A percentile compares a stretch with the other conserved stretches of the same genome.
Evolutionary conservation across 2,329 filamentous ascomycete genomes (phyloP).

Genomic region (Myriosclerotinia duriaeana): DNA sequence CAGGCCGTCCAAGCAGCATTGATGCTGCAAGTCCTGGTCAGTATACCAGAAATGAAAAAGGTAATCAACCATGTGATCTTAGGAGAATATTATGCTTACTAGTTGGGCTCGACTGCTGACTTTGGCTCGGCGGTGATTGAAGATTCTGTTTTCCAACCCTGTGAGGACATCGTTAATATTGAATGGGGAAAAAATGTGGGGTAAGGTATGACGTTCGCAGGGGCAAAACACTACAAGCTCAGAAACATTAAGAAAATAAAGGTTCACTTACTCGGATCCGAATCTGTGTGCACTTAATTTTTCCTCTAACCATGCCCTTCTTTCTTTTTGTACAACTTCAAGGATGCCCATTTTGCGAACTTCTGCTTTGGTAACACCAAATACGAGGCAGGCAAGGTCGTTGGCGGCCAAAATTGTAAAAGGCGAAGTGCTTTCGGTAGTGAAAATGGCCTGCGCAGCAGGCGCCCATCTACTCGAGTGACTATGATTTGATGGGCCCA

Average conservation of each 20-base stretch:
- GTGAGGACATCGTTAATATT: constrained; percentile 10
- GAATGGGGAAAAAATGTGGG: background rate
- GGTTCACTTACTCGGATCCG: constrained; percentile 41
- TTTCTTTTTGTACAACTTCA: constrained; percentile 88
- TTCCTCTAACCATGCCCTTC: constrained; percentile 83
- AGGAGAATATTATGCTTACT: constrained; percentile 8
- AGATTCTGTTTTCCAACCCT: constrained; percentile 31
- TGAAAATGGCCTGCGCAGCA: constrained; percentile 93
- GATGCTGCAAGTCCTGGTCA: constrained; percentile 39
- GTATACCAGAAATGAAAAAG: constrained; percentile 10
- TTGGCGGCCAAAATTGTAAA: constrained; percentile 98
- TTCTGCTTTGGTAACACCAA: constrained; percentile 96
- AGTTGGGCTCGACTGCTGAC: constrained; percentile 37
- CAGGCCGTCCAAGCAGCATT: constrained; percentile 68
- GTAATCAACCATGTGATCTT: background rate
- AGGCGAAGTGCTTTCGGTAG: constrained; percentile 83
- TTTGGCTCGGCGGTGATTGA: constrained; percentile 30
- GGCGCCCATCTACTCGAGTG: constrained; percentile 89
- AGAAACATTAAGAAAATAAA: background rate
- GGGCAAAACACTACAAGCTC: background rate
- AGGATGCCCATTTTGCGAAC: constrained; percentile 92
- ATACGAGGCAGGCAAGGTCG: constrained; percentile 93
- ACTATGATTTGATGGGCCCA: constrained; percentile 68
- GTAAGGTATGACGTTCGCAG: background rate
- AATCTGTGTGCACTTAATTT: constrained; percentile 69